Percentiles rank a stretch among this genome's conserved stretches.
Conservation (phyloP, 2,329 filamentous ascomycete genomes). For the Fusarium neocosmosporiellum region DNA sequence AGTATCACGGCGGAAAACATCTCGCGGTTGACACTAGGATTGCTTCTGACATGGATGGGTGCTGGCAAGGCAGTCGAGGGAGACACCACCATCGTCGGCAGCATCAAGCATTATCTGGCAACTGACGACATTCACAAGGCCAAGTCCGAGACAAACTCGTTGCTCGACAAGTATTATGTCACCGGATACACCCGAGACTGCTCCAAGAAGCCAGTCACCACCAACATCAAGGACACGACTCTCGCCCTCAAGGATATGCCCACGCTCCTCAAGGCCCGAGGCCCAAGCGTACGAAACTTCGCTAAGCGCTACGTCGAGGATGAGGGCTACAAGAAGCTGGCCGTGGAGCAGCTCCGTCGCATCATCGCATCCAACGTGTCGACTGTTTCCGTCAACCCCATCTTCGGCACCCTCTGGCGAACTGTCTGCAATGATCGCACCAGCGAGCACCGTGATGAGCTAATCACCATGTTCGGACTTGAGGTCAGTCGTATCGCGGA, state of each 20-base stretch:
- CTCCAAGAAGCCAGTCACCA: neutral
- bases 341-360: conserved; percentile 51
- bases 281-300: conserved; percentile 47
- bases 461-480: conserved; percentile 56
- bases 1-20: conserved; percentile 45
- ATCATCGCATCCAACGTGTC: conserved; percentile 58
- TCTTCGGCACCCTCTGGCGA: conserved; percentile 63
- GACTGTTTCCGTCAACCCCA: conserved; percentile 59
- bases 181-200: neutral
- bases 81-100: conserved; percentile 11
- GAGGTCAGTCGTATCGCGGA: conserved; percentile 52
- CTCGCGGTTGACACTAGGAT: conserved; percentile 53
- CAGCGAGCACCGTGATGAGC: conserved; percentile 53
- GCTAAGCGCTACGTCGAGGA: conserved; percentile 55
- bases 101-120: conserved; percentile 23
- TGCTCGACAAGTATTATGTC: conserved; percentile 5
- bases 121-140: conserved; percentile 22
- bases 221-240: conserved; percentile 14
- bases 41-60: conserved; percentile 40
- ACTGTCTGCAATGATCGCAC: conserved; percentile 59
- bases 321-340: conserved; percentile 51
- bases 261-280: conserved; percentile 36
- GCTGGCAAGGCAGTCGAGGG: conserved; percentile 21
- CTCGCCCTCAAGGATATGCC: conserved; percentile 40
- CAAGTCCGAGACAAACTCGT: neutral